Conservation (phyloP, 139 green algal genomes). For the Pseudopediastrum boryanum region DNA sequence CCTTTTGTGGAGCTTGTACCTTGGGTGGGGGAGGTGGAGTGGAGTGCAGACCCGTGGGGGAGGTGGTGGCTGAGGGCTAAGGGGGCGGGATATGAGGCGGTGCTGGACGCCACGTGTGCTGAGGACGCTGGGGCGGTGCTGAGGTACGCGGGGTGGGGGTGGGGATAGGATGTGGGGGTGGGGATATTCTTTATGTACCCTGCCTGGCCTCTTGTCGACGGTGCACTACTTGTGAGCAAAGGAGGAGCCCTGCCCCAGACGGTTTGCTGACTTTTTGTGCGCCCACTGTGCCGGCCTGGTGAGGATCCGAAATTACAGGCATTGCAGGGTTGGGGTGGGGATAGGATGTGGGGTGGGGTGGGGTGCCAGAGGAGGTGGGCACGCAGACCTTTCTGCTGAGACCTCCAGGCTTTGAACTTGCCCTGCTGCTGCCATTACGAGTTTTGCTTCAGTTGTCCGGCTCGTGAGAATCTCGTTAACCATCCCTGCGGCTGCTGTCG, state of each 20-base stretch:
- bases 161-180: neutral
- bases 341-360: neutral
- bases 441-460: too few relatives aligned
- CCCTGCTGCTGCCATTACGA: neutral
- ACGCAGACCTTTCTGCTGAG: neutral
- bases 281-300: too few relatives aligned
- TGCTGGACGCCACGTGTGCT: conserved; percentile 73
- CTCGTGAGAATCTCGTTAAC: too few relatives aligned
- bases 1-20: conserved; percentile 92
- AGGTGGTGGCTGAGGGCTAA: conserved; percentile 66
- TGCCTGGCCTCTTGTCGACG: too few relatives aligned
- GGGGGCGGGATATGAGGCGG: conserved; percentile 72
- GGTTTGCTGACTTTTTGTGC: too few relatives aligned
- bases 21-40: conserved; percentile 78
- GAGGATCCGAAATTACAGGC: neutral
- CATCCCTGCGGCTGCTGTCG: too few relatives aligned
- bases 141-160: conserved; percentile 24
- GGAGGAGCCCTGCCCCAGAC: too few relatives aligned
- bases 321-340: neutral
- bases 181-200: too few relatives aligned
- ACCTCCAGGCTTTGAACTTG: neutral
- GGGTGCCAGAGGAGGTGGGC: neutral
- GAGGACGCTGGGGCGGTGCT: conserved; percentile 59
- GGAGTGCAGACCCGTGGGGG: conserved; percentile 91
- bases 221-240: too few relatives aligned